Conservation (phyloP, 768 basidiomycete species). For the Amanita jacksonii region DNA sequence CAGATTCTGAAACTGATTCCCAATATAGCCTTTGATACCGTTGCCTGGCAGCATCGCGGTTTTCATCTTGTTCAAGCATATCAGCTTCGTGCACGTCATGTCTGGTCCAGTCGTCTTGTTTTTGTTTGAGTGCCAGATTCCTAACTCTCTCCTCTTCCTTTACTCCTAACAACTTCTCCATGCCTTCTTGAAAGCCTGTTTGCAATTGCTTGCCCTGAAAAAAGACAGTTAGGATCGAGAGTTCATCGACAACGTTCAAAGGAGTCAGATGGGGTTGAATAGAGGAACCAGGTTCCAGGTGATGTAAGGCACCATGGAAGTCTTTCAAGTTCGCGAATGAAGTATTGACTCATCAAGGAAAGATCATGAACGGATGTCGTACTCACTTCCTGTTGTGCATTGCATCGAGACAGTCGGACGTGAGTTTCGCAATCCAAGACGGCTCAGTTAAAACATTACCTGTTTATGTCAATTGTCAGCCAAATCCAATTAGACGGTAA, state of each 20-base stretch:
- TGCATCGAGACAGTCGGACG: neutral
- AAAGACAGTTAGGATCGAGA: neutral
- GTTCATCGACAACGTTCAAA: neutral
- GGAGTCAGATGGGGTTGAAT: slow-evolving; percentile 69
- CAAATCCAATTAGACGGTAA: slow-evolving; percentile 10
- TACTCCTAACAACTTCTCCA: slow-evolving; percentile 75
- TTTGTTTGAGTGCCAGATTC: neutral
- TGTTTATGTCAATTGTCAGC: slow-evolving; percentile 8
- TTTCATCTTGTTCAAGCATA: slow-evolving; percentile 44
- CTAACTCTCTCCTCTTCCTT: slow-evolving; percentile 13
- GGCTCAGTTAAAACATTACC: slow-evolving; percentile 11
- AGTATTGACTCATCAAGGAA: slow-evolving; percentile 41
- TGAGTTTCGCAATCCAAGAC: slow-evolving; percentile 11
- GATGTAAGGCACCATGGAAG: slow-evolving; percentile 54
- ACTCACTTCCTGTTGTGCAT: slow-evolving; percentile 30
- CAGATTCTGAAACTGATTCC: slow-evolving; percentile 66
- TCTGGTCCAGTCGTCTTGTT: slow-evolving; percentile 17
- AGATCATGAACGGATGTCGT: neutral
- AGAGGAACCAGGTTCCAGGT: slow-evolving; percentile 44
- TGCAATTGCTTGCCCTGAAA: slow-evolving; percentile 57
- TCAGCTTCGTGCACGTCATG: slow-evolving; percentile 55
- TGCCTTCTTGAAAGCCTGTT: slow-evolving; percentile 69
- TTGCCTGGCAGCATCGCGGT: slow-evolving; percentile 45
- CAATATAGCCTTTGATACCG: slow-evolving; percentile 69
- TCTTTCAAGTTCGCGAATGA: slow-evolving; percentile 70